phyloP scores from a whole-genome alignment of 345 rosid species.

The Zanthoxylum bungeanum region DNA sequence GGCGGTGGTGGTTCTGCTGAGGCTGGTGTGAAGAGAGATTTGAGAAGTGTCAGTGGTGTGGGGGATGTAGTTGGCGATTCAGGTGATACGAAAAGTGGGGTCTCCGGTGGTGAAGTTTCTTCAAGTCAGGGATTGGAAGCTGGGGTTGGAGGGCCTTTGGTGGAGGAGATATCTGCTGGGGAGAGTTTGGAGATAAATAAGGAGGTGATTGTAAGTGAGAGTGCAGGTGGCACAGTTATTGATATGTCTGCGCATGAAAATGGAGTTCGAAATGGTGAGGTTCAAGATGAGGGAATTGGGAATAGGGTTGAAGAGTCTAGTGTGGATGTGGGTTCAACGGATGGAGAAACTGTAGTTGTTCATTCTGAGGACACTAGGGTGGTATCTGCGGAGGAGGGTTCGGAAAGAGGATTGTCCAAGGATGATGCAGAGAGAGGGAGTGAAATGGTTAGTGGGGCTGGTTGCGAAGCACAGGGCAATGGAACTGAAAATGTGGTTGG shows the following conservation, averaged over 20 bases:
- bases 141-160: constrained; percentile 9
- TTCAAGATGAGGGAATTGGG: constrained; percentile 5
- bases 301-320: constrained; percentile 9
- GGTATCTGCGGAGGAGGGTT: constrained; percentile 1
- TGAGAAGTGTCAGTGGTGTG: constrained; percentile 9
- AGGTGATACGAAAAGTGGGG: constrained; percentile 3
- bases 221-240: not conserved
- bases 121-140: constrained; percentile 3
- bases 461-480: constrained; percentile 10
- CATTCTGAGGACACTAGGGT: not conserved
- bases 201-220: constrained; percentile 1
- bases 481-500: constrained; percentile 21
- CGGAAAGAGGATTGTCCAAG: constrained; percentile 2
- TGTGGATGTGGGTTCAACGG: constrained; percentile 10
- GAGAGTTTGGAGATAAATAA: constrained; percentile 5
- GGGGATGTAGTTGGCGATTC: constrained; percentile 11
- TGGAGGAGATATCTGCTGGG: not conserved
- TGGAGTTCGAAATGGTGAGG: not conserved
- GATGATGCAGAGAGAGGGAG: constrained; percentile 6
- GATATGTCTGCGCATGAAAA: not conserved
- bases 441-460: constrained; percentile 5
- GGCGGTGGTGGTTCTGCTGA: not conserved
- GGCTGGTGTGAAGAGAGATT: constrained; percentile 13
- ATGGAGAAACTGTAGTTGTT: constrained; percentile 14
- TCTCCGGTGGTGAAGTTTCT: constrained; percentile 14